These are phyloP conservation scores for Pyrus communis DNA, from an alignment of 306 rosid genomes.

Conservation along the genomic window DNA sequence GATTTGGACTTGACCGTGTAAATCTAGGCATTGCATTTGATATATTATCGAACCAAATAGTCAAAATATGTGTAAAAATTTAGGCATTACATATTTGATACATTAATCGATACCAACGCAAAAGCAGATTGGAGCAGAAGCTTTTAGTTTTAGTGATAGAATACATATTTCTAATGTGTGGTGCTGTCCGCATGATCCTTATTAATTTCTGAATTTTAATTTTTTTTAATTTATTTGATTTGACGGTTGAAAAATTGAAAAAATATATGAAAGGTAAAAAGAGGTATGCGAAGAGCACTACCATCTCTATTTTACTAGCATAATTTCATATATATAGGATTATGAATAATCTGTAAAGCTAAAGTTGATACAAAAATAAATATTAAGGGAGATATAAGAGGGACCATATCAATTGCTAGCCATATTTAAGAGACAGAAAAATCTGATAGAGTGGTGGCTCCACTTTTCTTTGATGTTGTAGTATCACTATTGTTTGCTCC, in stretches of 20 bases:
- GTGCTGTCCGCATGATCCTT: too few species aligned
- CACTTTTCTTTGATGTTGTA: not conserved
- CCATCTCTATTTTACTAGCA: too few species aligned
- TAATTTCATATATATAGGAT: not conserved
- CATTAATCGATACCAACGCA: not conserved
- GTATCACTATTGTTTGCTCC: not conserved
- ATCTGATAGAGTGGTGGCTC: conserved; percentile 2
- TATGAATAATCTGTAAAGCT: not conserved
- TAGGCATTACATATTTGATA: not conserved
- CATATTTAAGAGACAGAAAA: not conserved
- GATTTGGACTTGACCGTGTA: not conserved
- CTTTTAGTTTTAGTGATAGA: not conserved
- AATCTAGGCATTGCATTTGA: not conserved
- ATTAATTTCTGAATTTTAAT: too few species aligned
- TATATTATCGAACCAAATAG: not conserved
- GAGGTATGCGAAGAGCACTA: too few species aligned
- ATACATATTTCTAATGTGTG: not conserved
- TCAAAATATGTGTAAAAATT: not conserved
- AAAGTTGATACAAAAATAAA: not conserved
- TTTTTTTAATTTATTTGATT: too few species aligned
- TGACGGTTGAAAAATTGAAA: too few species aligned
- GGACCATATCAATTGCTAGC: not conserved
- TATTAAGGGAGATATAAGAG: not conserved
- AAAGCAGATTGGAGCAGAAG: not conserved
- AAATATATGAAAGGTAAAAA: too few species aligned